phyloP scores from a whole-genome alignment of 2,329 filamentous ascomycete species.

The Epichloe hybrida region DNA sequence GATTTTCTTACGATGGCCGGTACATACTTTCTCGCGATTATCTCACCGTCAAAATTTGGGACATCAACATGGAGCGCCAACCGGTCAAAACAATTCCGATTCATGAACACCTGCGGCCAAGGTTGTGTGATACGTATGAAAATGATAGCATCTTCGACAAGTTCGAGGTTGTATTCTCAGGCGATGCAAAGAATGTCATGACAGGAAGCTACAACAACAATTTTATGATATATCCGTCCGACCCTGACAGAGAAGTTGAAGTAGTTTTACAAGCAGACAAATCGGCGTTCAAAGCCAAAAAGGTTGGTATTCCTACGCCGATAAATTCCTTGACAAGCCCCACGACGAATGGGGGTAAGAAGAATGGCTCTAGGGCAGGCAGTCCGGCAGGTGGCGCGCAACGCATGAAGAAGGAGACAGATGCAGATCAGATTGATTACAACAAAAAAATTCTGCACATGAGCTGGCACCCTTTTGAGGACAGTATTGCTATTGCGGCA shows the following conservation, averaged over 20 bases:
- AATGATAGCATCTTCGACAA: slow-evolving; percentile 99
- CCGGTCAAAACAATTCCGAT: slow-evolving; percentile 98
- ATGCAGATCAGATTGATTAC: slow-evolving; percentile 98
- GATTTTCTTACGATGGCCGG: slow-evolving; percentile 89
- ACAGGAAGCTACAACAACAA: slow-evolving; percentile 99
- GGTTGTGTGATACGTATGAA: slow-evolving; percentile 95
- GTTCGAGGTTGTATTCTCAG: slow-evolving; percentile 97
- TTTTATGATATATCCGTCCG: slow-evolving; percentile 99
- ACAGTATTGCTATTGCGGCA: slow-evolving; percentile 97
- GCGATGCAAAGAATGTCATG: slow-evolving; percentile 98
- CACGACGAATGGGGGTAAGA: slow-evolving; percentile 65
- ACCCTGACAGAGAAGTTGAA: slow-evolving; percentile 91
- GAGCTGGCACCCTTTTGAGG: slow-evolving; percentile 99
- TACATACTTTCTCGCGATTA: slow-evolving; percentile 98
- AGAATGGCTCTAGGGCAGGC: slow-evolving; percentile 72
- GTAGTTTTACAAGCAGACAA: slow-evolving; percentile 97
- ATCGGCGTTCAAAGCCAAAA: slow-evolving; percentile 99
- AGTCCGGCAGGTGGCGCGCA: slow-evolving; percentile 71
- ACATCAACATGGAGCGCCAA: slow-evolving; percentile 97
- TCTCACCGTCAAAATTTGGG: slow-evolving; percentile 98
- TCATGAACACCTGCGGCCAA: slow-evolving; percentile 87
- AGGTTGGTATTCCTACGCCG: slow-evolving; percentile 92
- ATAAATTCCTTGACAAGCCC: slow-evolving; percentile 76
- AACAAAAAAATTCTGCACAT: slow-evolving; percentile 99
- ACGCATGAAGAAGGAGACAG: slow-evolving; percentile 96